Conservation (phyloP, 75 land plant species). For the Pinus taeda region DNA sequence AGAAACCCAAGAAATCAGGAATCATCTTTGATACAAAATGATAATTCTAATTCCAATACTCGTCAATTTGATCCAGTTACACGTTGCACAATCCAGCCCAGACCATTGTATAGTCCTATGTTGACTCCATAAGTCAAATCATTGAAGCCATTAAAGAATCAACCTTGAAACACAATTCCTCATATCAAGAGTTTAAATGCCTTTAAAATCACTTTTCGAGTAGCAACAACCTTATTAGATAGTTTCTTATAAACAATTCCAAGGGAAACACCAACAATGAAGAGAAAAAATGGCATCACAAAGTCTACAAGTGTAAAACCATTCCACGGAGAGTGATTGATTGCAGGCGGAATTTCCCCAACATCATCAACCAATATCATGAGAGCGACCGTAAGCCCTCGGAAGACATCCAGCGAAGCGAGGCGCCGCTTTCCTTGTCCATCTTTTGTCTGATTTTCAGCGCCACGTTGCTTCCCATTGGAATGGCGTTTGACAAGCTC, state of each 20-base stretch:
- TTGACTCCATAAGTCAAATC: no score
- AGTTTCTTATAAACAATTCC: constrained; percentile 60
- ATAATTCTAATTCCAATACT: no score
- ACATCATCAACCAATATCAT: constrained; percentile 87
- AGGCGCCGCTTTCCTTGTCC: constrained; percentile 18
- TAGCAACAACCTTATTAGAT: constrained; percentile 29
- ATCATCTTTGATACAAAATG: no score
- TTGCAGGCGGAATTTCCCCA: constrained; percentile 58
- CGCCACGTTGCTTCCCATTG: not conserved
- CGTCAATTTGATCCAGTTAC: constrained; percentile 49
- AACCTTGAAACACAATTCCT: constrained; percentile 74
- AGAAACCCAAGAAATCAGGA: no score
- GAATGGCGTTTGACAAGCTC: not conserved
- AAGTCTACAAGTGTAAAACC: constrained; percentile 77
- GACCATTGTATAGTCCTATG: constrained; percentile 90
- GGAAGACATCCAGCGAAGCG: constrained; percentile 71
- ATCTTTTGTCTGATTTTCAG: not conserved
- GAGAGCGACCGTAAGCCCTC: constrained; percentile 70
- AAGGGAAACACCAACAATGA: constrained; percentile 69
- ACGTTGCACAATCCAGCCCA: constrained; percentile 92
- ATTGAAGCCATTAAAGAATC: constrained; percentile 99
- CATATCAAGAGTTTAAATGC: constrained; percentile 50
- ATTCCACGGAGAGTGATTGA: constrained; percentile 85
- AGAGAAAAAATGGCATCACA: constrained; percentile 81
- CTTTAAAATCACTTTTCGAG: constrained; percentile 39